Percentiles rank a stretch among this genome's conserved stretches.
Conservation (phyloP, 106 monocot species). For the Alisma plantagoaquatica region DNA sequence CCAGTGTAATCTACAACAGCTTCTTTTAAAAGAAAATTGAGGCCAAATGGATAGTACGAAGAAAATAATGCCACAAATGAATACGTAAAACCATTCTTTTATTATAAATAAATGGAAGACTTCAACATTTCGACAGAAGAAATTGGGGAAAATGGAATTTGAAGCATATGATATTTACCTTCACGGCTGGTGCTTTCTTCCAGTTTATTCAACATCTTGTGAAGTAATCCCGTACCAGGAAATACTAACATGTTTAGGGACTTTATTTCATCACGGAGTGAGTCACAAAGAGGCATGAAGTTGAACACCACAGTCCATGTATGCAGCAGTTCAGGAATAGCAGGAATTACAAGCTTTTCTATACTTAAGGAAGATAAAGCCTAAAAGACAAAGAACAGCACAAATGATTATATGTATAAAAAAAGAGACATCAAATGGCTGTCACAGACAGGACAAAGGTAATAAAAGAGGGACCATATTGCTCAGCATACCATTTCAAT, state of each 20-base stretch:
- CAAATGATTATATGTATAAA: too few species aligned
- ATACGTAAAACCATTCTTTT: not conserved
- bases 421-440: too few species aligned
- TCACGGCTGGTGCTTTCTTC: too few species aligned
- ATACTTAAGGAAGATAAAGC: conserved; percentile 56
- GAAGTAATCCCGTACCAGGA: conserved; percentile 64
- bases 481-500: conserved; percentile 57
- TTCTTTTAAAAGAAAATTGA: too few species aligned
- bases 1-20: too few species aligned
- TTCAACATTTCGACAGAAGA: not conserved
- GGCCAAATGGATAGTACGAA: too few species aligned
- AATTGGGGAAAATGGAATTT: not conserved
- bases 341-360: conserved; percentile 82
- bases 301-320: conserved; percentile 79
- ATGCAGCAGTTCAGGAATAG: conserved; percentile 67
- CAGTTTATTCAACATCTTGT: conserved; percentile 38
- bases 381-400: conserved; percentile 33
- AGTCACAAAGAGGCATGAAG: conserved; percentile 51
- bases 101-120: not conserved
- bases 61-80: conserved; percentile 1
- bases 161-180: conserved; percentile 21
- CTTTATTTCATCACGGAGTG: conserved; percentile 47
- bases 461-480: too few species aligned
- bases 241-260: conserved; percentile 75
- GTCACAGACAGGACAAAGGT: too few species aligned